These are phyloP conservation scores for Fusarium sacchari DNA, from an alignment of 2,329 filamentous ascomycete species.

Conservation along the genomic window DNA sequence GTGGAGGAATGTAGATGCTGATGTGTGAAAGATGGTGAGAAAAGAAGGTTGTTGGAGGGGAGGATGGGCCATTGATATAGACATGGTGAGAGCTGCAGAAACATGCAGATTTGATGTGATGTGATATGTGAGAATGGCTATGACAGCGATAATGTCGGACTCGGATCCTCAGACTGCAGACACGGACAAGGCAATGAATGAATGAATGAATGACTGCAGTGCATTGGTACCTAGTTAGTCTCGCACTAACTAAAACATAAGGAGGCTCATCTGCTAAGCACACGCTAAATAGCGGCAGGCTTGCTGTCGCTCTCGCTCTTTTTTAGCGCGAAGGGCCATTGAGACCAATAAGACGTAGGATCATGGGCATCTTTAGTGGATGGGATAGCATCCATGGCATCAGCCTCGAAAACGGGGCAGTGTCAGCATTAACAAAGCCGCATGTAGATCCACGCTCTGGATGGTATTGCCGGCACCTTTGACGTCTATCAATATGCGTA, in stretches of 20 bases:
- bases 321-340: neutral
- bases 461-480: neutral
- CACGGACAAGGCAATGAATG: neutral
- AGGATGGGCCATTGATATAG: conserved; percentile 25
- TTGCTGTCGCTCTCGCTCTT: conserved; percentile 20
- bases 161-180: conserved; percentile 1
- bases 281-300: neutral
- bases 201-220: neutral
- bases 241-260: neutral
- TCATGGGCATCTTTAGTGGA: neutral
- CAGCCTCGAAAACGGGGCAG: conserved; percentile 27
- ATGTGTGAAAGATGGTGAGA: conserved; percentile 13
- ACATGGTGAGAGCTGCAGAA: neutral
- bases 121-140: neutral
- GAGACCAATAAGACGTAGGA: neutral
- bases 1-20: neutral
- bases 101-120: neutral
- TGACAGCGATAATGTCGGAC: conserved; percentile 7
- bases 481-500: neutral
- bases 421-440: conserved; percentile 17
- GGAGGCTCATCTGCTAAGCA: conserved; percentile 21
- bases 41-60: conserved; percentile 5
- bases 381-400: neutral
- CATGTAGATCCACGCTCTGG: neutral
- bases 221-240: neutral